Percentiles rank a stretch among this genome's conserved stretches.
These are phyloP conservation scores for Carpinus viminea DNA, from an alignment of 306 rosid species.

Conservation along the genomic window DNA sequence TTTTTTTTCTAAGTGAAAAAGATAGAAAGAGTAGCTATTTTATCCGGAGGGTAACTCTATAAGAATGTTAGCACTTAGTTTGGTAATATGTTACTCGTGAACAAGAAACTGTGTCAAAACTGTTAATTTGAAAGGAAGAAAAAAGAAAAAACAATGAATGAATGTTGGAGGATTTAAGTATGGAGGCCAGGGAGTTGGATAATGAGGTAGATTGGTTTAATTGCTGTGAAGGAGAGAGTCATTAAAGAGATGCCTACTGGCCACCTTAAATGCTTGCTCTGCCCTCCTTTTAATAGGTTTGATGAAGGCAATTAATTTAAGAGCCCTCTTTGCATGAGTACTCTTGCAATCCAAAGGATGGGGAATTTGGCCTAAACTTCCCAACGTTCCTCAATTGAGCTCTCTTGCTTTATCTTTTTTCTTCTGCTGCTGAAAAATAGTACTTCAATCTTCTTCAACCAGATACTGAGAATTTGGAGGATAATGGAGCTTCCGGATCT, in stretches of 20 bases:
- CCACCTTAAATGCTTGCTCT: conserved; percentile 44
- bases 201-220: conserved; percentile 36
- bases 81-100: background rate
- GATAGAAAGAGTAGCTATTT: too few relatives aligned
- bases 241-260: conserved; percentile 47
- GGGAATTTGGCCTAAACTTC: background rate
- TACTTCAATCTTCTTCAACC: background rate
- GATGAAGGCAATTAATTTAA: conserved; percentile 36
- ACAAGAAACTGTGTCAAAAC: background rate
- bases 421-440: background rate
- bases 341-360: background rate
- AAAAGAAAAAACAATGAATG: background rate
- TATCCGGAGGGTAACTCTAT: too few relatives aligned
- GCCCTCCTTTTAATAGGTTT: conserved; percentile 30
- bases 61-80: background rate
- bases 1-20: too few relatives aligned
- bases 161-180: conserved; percentile 6
- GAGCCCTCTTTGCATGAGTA: conserved; percentile 23
- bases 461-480: background rate
- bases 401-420: background rate
- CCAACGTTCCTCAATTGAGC: background rate
- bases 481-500: conserved; percentile 40
- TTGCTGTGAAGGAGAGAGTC: conserved; percentile 32
- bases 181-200: background rate
- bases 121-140: background rate